phyloP scores from a whole-genome alignment of 2,329 filamentous ascomycete genomes.

The Pseudocercospora fuligena region DNA sequence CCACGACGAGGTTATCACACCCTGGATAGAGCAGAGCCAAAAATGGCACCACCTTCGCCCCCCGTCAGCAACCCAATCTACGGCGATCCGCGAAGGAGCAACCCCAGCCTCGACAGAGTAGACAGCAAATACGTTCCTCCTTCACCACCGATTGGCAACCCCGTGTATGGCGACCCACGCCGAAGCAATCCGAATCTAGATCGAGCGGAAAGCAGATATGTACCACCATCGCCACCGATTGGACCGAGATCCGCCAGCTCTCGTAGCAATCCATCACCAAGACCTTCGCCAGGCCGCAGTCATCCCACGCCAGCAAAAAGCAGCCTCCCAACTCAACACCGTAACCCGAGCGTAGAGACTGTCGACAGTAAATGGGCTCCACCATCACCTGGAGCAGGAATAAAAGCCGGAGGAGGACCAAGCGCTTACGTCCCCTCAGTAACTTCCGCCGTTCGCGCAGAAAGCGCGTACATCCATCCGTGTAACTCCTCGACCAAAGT shows the following conservation, averaged over 20 bases:
- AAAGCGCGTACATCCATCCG: not conserved
- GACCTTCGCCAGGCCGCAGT: not conserved
- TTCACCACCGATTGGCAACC: not conserved
- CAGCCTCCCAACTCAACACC: not conserved
- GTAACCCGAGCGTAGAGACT: not conserved
- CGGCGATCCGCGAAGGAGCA: constrained; percentile 15
- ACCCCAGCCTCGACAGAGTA: constrained; percentile 15
- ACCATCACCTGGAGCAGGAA: not conserved
- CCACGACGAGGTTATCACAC: not conserved
- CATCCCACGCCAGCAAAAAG: not conserved
- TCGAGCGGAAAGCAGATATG: constrained; percentile 1
- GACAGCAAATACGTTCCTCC: constrained; percentile 10
- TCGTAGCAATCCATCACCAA: not conserved
- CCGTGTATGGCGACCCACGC: constrained; percentile 10
- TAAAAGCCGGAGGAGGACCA: not conserved
- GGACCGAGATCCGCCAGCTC: not conserved
- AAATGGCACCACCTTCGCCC: not conserved
- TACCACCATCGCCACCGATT: constrained; percentile 11
- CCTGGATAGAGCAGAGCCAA: not conserved
- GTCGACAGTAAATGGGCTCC: constrained; percentile 4
- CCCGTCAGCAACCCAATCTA: constrained; percentile 8
- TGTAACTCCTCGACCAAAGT: not conserved
- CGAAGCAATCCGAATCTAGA: constrained; percentile 12
- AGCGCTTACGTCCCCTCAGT: not conserved
- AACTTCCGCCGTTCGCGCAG: not conserved